Base-by-base conservation (phyloP, 352 stramenopile genomes). In the Phytophthora nicotianae region DNA sequence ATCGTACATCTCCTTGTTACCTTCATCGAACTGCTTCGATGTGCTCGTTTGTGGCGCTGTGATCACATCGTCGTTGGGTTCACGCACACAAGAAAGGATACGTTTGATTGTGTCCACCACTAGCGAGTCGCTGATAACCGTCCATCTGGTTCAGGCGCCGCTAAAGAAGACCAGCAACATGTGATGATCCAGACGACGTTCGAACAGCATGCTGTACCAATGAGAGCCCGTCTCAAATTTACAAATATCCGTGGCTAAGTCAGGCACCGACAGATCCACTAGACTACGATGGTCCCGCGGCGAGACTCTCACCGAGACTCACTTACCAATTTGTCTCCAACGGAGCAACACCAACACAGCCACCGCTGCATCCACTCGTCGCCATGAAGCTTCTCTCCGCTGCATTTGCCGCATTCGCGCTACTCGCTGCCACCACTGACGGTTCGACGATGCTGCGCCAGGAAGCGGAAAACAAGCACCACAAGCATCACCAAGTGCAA, bases 401-500 rank as follows among this genome's bases (percentile, higher is more conserved):
- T 27, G 38, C 27, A 8, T 32, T 62, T 26, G 46, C 47, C 16
- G 32, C 41, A n/a, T 57, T 64, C 16, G 53, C 53, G 16, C 53
- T 60, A 20, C 26, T 58, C 19, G 50, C 41, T 42, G 48, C 29
- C 11, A 52, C 46, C 6, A 29, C 48, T 35, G 52, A 65, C n/a
- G 56, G 40, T n/a, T 61, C 62, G 5, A 47, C 50, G 4, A 68
- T 68, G 59, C 38, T 68, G 14, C 59, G 59, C 16, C 32, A 38
- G 32, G 32, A 38, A 38, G 32, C 13, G 11, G 32, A 38, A 38
- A 5, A 11, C 17, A 41, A 21, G 5, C 17, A 21, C 0, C 14
- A 47, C 14, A 21, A 21, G 37, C 52, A 60, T 14, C 40, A 51
- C 11, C 33, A 56, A 13, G 33, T 46, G 9, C 49, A 56, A 16